Percentiles rank a stretch among this genome's conserved stretches.
These are phyloP conservation scores for Kwoniella mangroviensis DNA, from an alignment of 768 basidiomycete genomes.

Conservation along the genomic window DNA sequence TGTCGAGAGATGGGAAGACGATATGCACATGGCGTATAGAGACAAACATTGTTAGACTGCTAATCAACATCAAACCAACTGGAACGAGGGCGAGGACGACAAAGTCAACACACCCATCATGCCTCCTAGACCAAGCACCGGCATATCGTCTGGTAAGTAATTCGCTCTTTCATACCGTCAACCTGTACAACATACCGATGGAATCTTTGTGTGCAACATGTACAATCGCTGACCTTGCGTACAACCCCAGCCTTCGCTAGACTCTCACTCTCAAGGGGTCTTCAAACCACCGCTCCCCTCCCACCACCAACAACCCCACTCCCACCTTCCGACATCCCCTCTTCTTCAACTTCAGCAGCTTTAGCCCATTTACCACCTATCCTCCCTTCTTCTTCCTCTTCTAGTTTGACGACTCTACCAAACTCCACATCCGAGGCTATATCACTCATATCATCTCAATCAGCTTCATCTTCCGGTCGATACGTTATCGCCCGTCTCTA, in stretches of 20 bases:
- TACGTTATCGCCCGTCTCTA: slow-evolving; percentile 89
- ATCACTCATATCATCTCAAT: slow-evolving; percentile 69
- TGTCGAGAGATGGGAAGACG: not conserved
- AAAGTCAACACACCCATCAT: not conserved
- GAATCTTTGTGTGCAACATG: not conserved
- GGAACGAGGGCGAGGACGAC: too few relatives aligned
- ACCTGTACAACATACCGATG: not conserved
- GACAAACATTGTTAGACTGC: too few relatives aligned
- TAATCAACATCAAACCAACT: too few relatives aligned
- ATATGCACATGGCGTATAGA: too few relatives aligned
- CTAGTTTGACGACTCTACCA: slow-evolving; percentile 36
- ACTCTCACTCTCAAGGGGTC: slow-evolving; percentile 20
- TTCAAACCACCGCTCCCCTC: slow-evolving; percentile 47
- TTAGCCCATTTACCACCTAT: slow-evolving; percentile 38
- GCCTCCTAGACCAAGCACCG: not conserved
- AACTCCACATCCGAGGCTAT: slow-evolving; percentile 65
- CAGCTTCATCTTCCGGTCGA: slow-evolving; percentile 75
- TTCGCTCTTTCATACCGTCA: slow-evolving; percentile 4
- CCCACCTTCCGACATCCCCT: slow-evolving; percentile 24
- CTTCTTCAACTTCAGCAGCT: slow-evolving; percentile 23
- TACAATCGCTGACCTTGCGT: not conserved
- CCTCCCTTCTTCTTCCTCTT: slow-evolving; percentile 28
- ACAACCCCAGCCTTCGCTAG: slow-evolving; percentile 18
- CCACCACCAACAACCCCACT: slow-evolving; percentile 36
- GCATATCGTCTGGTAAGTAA: slow-evolving; percentile 8